These are phyloP conservation scores for Leishmania martiniquensis DNA, from an alignment of 208 protist genomes.

Conservation along the genomic window DNA sequence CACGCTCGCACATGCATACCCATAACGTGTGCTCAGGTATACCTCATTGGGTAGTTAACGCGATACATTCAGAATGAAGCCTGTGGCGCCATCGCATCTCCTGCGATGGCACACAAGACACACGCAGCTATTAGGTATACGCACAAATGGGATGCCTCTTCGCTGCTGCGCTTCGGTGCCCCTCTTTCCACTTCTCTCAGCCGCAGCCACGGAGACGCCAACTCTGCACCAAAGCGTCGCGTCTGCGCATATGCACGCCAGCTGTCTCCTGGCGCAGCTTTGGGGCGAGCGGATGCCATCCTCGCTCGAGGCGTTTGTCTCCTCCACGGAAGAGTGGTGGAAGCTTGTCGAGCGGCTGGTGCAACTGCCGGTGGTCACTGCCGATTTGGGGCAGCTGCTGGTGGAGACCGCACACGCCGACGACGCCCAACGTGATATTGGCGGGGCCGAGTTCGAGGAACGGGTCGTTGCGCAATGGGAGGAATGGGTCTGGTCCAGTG, in stretches of 20 bases:
- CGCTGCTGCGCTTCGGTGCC: not conserved
- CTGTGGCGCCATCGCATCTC: not conserved
- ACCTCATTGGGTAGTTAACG: not conserved
- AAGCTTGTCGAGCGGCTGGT: constrained; percentile 15
- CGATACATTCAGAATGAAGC: not conserved
- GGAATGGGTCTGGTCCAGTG: constrained; percentile 31
- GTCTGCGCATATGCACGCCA: constrained; percentile 24
- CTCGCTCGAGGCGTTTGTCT: constrained; percentile 9
- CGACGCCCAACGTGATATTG: not conserved
- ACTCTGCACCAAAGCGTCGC: constrained; percentile 21
- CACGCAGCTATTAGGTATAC: not conserved
- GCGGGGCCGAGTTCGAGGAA: constrained; percentile 11
- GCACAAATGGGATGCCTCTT: not conserved
- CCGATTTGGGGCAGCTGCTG: constrained; percentile 22
- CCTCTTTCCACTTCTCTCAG: not conserved
- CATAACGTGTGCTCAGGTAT: too few relatives aligned
- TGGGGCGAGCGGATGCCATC: not conserved
- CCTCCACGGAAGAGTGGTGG: constrained; percentile 23
- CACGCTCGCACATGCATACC: not conserved
- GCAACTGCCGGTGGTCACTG: constrained; percentile 8
- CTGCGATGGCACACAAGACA: not conserved
- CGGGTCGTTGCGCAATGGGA: constrained; percentile 15
- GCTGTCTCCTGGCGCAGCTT: constrained; percentile 14
- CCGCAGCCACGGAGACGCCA: not conserved
- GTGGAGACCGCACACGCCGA: constrained; percentile 6